These are phyloP conservation scores for Cyberlindnera saturnus DNA, from an alignment of 805 yeast genomes.

Conservation along the genomic window DNA sequence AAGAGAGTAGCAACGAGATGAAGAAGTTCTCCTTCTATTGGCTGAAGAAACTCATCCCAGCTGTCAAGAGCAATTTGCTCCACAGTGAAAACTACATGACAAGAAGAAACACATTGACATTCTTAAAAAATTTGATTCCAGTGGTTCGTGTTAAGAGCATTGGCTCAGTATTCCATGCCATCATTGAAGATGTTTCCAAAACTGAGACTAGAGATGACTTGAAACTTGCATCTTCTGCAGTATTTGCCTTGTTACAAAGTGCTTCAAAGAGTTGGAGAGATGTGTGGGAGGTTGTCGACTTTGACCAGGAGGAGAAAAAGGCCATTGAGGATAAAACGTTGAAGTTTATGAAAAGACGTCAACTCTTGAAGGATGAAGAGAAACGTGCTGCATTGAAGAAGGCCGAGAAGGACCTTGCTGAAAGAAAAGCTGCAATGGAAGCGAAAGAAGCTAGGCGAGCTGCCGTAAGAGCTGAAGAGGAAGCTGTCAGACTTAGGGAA, in stretches of 20 bases:
- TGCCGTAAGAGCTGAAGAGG: constrained; percentile 2
- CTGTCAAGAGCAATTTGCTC: constrained; percentile 13
- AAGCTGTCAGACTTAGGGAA: constrained; percentile 4
- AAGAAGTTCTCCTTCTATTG: constrained; percentile 41
- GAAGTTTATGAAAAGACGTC: constrained; percentile 7
- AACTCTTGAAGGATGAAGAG: constrained; percentile 11
- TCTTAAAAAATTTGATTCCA: constrained; percentile 68
- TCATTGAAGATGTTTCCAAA: constrained; percentile 41
- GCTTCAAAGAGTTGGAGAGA: constrained; percentile 44
- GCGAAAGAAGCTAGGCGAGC: constrained; percentile 2
- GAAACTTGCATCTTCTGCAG: constrained; percentile 67
- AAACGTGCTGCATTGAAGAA: constrained; percentile 8
- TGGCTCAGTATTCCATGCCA: constrained; percentile 43
- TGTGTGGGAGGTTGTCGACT: constrained; percentile 50
- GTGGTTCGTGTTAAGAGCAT: constrained; percentile 48
- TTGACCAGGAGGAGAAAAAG: constrained; percentile 38
- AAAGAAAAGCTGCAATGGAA: constrained; percentile 3
- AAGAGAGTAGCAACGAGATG: constrained; percentile 23
- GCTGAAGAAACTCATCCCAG: constrained; percentile 43
- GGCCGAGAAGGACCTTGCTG: constrained; percentile 9
- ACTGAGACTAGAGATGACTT: constrained; percentile 73
- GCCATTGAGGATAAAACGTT: constrained; percentile 14
- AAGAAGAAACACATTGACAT: constrained; percentile 72
- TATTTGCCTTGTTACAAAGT: constrained; percentile 59
- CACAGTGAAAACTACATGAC: constrained; percentile 62